Evolutionary conservation across 2,329 filamentous ascomycete species (phyloP).

Genomic region (Pseudogymnoascus sp.): DNA sequence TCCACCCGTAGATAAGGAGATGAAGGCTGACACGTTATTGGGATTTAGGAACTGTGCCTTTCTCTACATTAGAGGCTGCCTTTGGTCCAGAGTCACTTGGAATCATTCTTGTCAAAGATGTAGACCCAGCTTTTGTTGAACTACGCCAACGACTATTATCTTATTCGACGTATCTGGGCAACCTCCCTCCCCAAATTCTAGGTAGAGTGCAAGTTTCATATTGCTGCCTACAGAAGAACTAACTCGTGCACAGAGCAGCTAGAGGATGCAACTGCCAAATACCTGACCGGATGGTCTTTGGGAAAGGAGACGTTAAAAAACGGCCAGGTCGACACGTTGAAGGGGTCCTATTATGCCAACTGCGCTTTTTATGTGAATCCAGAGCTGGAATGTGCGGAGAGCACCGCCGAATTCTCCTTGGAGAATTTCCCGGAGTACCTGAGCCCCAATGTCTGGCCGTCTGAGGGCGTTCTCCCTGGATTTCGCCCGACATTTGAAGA

Average conservation of each 20-base stretch:
- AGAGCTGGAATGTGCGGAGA: conserved; percentile 51
- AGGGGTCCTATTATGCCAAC: conserved; percentile 79
- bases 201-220: conserved; percentile 39
- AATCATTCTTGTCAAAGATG: conserved; percentile 85
- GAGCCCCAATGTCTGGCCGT: conserved; percentile 82
- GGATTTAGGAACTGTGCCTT: conserved; percentile 53
- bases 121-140: conserved; percentile 63
- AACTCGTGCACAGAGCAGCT: conserved; percentile 40
- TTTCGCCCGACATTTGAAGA: conserved; percentile 67
- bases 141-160: conserved; percentile 70
- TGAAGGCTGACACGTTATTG: neutral
- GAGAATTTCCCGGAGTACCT: conserved; percentile 79
- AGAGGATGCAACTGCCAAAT: conserved; percentile 53
- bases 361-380: conserved; percentile 68
- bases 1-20: neutral
- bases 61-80: conserved; percentile 63
- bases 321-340: conserved; percentile 69
- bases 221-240: conserved; percentile 9
- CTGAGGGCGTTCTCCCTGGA: conserved; percentile 57
- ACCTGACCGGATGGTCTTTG: conserved; percentile 67
- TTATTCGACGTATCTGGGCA: conserved; percentile 82
- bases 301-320: conserved; percentile 76
- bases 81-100: conserved; percentile 88
- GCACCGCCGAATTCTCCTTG: conserved; percentile 48
- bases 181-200: conserved; percentile 63